These are phyloP conservation scores for Dittrichia graveolens DNA, from an alignment of 129 eudicot species.

Conservation along the genomic window DNA sequence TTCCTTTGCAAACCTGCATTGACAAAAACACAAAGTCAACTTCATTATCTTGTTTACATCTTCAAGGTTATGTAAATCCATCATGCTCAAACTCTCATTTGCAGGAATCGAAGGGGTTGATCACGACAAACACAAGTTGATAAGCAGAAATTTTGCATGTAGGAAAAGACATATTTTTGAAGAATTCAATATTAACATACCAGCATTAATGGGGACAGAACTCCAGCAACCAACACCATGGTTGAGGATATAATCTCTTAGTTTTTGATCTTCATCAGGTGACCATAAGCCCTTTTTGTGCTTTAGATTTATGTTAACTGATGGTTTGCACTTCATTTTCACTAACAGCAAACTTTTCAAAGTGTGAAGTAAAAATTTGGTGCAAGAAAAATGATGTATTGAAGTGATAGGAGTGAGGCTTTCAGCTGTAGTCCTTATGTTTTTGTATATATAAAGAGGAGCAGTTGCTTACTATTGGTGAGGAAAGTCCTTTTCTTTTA, in stretches of 20 bases:
- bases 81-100: background rate
- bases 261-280: conserved; percentile 80
- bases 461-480: background rate
- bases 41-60: background rate
- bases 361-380: background rate
- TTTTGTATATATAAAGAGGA: conserved; percentile 9
- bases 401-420: conserved; percentile 26
- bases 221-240: conserved; percentile 90
- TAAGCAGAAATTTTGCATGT: too few species aligned
- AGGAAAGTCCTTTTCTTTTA: background rate
- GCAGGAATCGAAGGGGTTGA: too few species aligned
- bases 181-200: conserved; percentile 35
- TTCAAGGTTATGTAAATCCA: conserved; percentile 1
- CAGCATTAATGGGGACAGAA: conserved; percentile 69
- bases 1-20: conserved; percentile 69
- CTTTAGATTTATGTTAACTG: conserved; percentile 46
- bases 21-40: conserved; percentile 21
- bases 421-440: conserved; percentile 1
- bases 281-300: conserved; percentile 87
- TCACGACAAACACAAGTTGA: too few species aligned
- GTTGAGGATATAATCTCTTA: conserved; percentile 57
- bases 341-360: conserved; percentile 1
- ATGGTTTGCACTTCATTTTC: conserved; percentile 50
- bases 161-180: too few species aligned
- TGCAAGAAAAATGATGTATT: conserved; percentile 2